These are phyloP conservation scores for Paracoccidioides lutzii DNA, from an alignment of 2,329 filamentous ascomycete genomes.

Conservation along the genomic window DNA sequence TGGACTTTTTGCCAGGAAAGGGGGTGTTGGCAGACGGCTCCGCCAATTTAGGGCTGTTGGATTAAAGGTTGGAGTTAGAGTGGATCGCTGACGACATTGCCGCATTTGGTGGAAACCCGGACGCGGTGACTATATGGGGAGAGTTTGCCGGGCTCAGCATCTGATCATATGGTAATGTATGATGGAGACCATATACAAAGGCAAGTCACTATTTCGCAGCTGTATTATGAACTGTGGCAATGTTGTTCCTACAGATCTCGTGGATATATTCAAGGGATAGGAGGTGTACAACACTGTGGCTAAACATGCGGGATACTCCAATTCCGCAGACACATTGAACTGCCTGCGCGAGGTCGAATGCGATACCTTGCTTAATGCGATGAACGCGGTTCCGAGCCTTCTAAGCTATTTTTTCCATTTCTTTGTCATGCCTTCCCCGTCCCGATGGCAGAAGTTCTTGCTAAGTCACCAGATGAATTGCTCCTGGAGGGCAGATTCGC, in stretches of 20 bases:
- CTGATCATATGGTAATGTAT: conserved; percentile 64
- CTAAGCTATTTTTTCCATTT: conserved; percentile 54
- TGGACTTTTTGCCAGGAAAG: conserved; percentile 58
- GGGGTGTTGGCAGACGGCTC: conserved; percentile 56
- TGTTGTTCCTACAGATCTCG: conserved; percentile 46
- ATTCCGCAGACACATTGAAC: conserved; percentile 30
- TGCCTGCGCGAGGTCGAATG: conserved; percentile 39
- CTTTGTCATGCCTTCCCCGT: conserved; percentile 60
- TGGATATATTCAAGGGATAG: conserved; percentile 56
- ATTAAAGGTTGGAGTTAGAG: conserved; percentile 58
- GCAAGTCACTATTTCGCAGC: conserved; percentile 58
- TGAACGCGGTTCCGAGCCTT: conserved; percentile 56
- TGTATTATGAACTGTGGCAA: conserved; percentile 68
- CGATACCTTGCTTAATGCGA: conserved; percentile 44
- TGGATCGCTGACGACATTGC: conserved; percentile 70
- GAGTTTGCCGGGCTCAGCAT: conserved; percentile 58
- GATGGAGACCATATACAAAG: conserved; percentile 65
- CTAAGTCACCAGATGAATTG: conserved; percentile 50
- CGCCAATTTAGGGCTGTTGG: conserved; percentile 57
- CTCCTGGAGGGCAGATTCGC: conserved; percentile 42
- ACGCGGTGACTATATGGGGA: conserved; percentile 70
- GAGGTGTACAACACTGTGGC: conserved; percentile 39
- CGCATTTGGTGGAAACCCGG: conserved; percentile 64
- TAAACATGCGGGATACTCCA: conserved; percentile 33
- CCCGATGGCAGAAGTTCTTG: conserved; percentile 53